Percentiles rank a stretch among this genome's conserved stretches.
These are phyloP conservation scores for Malus hybrid DNA, from an alignment of 331 rosid genomes.

Conservation along the genomic window DNA sequence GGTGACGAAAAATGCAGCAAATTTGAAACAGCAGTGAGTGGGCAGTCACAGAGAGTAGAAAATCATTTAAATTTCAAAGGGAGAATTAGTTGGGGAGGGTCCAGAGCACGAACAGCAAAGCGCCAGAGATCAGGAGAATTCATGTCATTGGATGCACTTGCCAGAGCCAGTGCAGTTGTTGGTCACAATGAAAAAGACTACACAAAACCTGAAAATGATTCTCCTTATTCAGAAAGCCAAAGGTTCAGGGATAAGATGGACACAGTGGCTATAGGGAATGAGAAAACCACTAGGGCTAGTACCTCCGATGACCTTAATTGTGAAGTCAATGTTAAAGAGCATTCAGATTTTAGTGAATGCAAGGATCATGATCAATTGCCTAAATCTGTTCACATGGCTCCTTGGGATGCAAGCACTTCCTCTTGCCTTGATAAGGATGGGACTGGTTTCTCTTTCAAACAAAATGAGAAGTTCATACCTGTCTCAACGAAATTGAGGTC, in stretches of 20 bases:
- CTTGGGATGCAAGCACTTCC: conserved; percentile 30
- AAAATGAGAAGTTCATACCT: conserved; percentile 30
- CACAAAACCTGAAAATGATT: conserved; percentile 36
- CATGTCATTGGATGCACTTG: conserved; percentile 34
- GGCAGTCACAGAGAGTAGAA: conserved; percentile 17
- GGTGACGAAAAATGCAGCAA: conserved; percentile 26
- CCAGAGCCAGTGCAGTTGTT: conserved; percentile 29
- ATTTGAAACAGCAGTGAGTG: conserved; percentile 32
- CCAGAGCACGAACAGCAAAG: conserved; percentile 77
- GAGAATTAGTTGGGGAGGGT: conserved; percentile 77
- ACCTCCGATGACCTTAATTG: conserved; percentile 31
- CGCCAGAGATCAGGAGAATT: conserved; percentile 53
- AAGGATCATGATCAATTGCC: conserved; percentile 37
- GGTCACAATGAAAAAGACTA: conserved; percentile 35
- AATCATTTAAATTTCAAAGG: conserved; percentile 38
- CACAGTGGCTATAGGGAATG: conserved; percentile 23
- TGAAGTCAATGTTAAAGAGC: conserved; percentile 31
- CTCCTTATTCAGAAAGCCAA: conserved; percentile 33
- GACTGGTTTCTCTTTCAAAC: conserved; percentile 38
- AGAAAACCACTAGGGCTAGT: conserved; percentile 23
- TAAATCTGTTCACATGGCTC: conserved; percentile 30
- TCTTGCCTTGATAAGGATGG: conserved; percentile 17
- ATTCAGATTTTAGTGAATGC: conserved; percentile 24
- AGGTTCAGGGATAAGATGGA: conserved; percentile 25
- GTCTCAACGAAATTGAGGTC: conserved; percentile 57